phyloP scores from a whole-genome alignment of 108 stramenopile genomes.

The Cyclotella sp. region DNA sequence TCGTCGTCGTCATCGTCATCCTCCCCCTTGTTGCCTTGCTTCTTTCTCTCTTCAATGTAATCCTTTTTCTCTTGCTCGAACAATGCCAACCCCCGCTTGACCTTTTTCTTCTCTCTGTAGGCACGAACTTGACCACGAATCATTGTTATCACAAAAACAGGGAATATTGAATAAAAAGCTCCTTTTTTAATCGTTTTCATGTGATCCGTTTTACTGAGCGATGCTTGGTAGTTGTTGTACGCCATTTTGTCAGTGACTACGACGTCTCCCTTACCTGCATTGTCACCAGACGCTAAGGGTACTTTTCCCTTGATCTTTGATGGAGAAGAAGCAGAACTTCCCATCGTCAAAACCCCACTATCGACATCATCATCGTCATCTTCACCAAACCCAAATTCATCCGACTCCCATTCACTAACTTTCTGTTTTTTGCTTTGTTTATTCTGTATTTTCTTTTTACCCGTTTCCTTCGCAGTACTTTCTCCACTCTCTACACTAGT shows the following conservation, averaged over 20 bases:
- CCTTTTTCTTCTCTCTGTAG: constrained; percentile 47
- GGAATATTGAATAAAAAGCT: constrained; percentile 46
- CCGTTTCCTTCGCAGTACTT: not conserved
- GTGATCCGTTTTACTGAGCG: constrained; percentile 33
- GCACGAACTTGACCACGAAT: constrained; percentile 48
- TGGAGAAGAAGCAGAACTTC: constrained; percentile 25
- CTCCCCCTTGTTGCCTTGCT: constrained; percentile 26
- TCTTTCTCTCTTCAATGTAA: constrained; percentile 45
- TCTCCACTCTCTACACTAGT: constrained; percentile 5
- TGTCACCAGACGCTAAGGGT: constrained; percentile 6
- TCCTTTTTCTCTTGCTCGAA: constrained; percentile 40
- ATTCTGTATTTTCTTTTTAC: constrained; percentile 26
- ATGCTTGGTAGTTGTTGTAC: constrained; percentile 47
- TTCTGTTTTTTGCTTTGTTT: constrained; percentile 22
- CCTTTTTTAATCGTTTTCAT: constrained; percentile 42
- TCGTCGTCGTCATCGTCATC: constrained; percentile 50
- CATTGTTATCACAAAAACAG: constrained; percentile 48
- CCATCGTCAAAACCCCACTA: constrained; percentile 30
- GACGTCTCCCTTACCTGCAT: constrained; percentile 35
- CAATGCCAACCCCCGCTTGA: constrained; percentile 40
- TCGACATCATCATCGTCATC: constrained; percentile 50
- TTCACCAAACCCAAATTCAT: constrained; percentile 54
- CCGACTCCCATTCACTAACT: constrained; percentile 55
- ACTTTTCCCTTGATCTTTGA: constrained; percentile 20
- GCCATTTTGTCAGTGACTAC: constrained; percentile 50